Percentiles rank a stretch among this genome's conserved stretches.
Evolutionary conservation across 2,329 filamentous ascomycete genomes (phyloP).

Genomic region (Neoscytalidium dimidiatum): DNA sequence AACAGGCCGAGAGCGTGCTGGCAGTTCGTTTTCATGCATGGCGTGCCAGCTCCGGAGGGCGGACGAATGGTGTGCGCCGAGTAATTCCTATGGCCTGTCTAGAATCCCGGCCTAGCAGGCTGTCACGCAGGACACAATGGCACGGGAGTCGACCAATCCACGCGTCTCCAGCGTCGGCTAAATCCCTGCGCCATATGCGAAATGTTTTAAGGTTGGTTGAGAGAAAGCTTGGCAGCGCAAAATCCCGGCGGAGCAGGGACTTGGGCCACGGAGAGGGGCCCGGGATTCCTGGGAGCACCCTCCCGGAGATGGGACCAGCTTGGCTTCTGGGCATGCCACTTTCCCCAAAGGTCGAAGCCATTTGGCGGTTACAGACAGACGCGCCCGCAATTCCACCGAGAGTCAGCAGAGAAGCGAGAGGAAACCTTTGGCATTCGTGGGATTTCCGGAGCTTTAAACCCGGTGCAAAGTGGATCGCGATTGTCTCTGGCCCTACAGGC

Average conservation of each 20-base stretch:
- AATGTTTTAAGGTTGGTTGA: slow-evolving; percentile 10
- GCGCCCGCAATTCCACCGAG: slow-evolving; percentile 2
- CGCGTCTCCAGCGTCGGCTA: neutral
- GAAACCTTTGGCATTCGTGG: neutral
- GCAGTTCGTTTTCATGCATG: neutral
- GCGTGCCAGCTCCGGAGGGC: neutral
- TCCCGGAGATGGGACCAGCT: slow-evolving; percentile 1
- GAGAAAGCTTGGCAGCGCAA: slow-evolving; percentile 11
- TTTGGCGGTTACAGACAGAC: neutral
- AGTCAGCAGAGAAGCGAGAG: neutral
- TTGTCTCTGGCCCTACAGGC: neutral
- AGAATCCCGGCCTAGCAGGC: neutral
- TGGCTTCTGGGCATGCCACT: neutral
- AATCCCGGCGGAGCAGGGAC: neutral
- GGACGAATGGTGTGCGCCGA: neutral
- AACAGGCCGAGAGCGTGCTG: slow-evolving; percentile 2
- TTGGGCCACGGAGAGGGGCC: neutral
- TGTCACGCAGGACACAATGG: neutral
- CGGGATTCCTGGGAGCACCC: neutral
- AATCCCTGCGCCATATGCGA: slow-evolving; percentile 7
- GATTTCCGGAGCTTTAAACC: neutral
- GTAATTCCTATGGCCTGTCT: neutral
- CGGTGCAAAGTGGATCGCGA: neutral
- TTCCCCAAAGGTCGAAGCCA: neutral
- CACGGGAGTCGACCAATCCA: slow-evolving; percentile 9